Percentiles rank a stretch among this genome's conserved stretches.
Evolutionary conservation across 1,284 basidiomycete species (phyloP).

Genomic region (Tremellales sp.): DNA sequence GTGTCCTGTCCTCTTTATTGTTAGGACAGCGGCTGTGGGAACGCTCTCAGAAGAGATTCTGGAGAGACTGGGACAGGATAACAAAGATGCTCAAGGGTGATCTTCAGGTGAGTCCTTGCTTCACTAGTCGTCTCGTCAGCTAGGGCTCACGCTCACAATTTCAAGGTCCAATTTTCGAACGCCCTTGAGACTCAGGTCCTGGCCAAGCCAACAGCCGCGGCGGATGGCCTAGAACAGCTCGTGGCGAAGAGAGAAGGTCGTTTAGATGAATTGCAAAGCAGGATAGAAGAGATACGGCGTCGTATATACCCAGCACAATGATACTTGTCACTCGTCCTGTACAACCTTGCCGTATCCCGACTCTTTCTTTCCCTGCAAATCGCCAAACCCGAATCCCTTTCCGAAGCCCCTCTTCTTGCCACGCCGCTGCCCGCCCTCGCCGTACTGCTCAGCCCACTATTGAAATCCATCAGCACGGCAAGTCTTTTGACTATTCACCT

Average conservation of each 20-base stretch:
- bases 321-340: conserved; percentile 18
- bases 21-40: conserved; percentile 71
- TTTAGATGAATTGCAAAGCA: conserved; percentile 53
- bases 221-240: conserved; percentile 53
- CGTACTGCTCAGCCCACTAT: conserved; percentile 84
- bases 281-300: conserved; percentile 32
- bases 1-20: conserved; percentile 56
- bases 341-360: conserved; percentile 25
- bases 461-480: background rate
- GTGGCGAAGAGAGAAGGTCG: conserved; percentile 49
- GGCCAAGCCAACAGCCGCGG: conserved; percentile 34
- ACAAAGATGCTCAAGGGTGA: conserved; percentile 68
- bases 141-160: conserved; percentile 32
- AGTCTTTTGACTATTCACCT: conserved; percentile 35
- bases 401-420: conserved; percentile 49
- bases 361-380: conserved; percentile 11
- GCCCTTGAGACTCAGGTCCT: conserved; percentile 38
- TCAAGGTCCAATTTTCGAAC: conserved; percentile 18
- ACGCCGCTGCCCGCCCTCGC: conserved; percentile 55
- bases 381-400: conserved; percentile 49
- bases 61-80: conserved; percentile 67
- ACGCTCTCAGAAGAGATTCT: conserved; percentile 64
- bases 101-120: conserved; percentile 56
- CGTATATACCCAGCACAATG: no score
- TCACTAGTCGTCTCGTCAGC: conserved; percentile 50